Percentiles rank a stretch among this genome's conserved stretches.
phyloP scores from a whole-genome alignment of 2,329 filamentous ascomycete species.

The Whalleya microplaca region DNA sequence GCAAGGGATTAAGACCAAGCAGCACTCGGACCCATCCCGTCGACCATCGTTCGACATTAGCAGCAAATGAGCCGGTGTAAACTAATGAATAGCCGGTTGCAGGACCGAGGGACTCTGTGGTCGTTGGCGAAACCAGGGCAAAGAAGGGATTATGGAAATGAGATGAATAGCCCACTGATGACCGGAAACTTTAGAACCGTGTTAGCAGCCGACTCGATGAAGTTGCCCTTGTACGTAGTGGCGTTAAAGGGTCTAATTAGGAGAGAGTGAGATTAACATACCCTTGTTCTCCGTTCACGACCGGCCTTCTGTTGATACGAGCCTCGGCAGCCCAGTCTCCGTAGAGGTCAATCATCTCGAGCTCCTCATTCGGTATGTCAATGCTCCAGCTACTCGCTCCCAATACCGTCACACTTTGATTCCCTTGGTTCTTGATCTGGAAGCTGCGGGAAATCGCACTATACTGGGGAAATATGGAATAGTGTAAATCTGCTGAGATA shows the following conservation, averaged over 20 bases:
- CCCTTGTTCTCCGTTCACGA: conserved; percentile 61
- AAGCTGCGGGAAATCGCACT: conserved; percentile 66
- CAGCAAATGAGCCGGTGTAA: conserved; percentile 66
- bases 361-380: conserved; percentile 62
- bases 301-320: conserved; percentile 55
- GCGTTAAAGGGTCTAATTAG: too few relatives aligned
- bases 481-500: conserved; percentile 61
- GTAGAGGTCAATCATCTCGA: conserved; percentile 64
- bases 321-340: conserved; percentile 68
- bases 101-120: conserved; percentile 64
- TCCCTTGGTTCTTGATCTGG: conserved; percentile 62
- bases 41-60: conserved; percentile 64
- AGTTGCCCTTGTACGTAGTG: not conserved
- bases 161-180: conserved; percentile 64
- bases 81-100: conserved; percentile 68
- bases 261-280: conserved; percentile 32
- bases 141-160: conserved; percentile 69
- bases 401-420: conserved; percentile 55
- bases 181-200: conserved; percentile 55
- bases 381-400: conserved; percentile 64
- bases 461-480: conserved; percentile 65
- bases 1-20: conserved; percentile 63
- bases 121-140: conserved; percentile 56
- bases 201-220: conserved; percentile 1
- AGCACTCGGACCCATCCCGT: conserved; percentile 64